Evolutionary conservation across 768 basidiomycete genomes (phyloP), one percentile per base, ranked within the genome.

Genomic region (Amanita brunnescens): DNA sequence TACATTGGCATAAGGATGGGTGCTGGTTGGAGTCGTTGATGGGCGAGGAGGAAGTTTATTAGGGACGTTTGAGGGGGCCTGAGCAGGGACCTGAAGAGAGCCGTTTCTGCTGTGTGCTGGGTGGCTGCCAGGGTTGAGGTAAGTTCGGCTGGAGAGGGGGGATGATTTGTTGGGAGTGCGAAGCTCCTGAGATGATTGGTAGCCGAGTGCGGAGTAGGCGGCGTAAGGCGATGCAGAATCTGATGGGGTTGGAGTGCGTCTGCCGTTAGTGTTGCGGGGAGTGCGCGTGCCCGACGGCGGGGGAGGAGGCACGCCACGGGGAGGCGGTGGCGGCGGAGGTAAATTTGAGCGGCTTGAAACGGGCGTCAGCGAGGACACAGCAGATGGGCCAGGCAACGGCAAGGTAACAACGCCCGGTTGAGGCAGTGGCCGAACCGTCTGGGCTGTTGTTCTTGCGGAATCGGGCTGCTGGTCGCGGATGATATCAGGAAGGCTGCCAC

Each of bases 401-500:
- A 61, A 61, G 51, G 58, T 64, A 9, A 49, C 61, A 70, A 23
- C 21, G 44, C 63, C 67, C 5, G 78, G 79, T 44, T 70, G 73
- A 14, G 78, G 79, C 9, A 80, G 68, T 13, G 78, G 80, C 6
- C 76, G 74, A 32, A 76, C 59, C 37, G 55, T 52, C 58, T 62
- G 63, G 54, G 64, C 55, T 56, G 61, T 61, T 64, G 61, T 61
- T 43, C 69, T 66, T 20, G 74, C 74, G n/a, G 83, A 78, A 55
- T 87, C 85, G 14, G 78, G 75, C 13, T 67, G 67, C 23, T 73
- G 74, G 55, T 87, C 83, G 45, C 83, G 78, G 37, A 87, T 76
- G 51, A 91, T 71, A 16, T 80, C 80, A 5, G 91, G 91, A 1
- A 92, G 78, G 61, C 85, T 83, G 13, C 72, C 68, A 35, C 81